A percentile compares a stretch with the other conserved stretches of the same genome.
These are phyloP conservation scores for Gracilaria gracilis DNA, from an alignment of 23 red algal genomes.

Conservation along the genomic window DNA sequence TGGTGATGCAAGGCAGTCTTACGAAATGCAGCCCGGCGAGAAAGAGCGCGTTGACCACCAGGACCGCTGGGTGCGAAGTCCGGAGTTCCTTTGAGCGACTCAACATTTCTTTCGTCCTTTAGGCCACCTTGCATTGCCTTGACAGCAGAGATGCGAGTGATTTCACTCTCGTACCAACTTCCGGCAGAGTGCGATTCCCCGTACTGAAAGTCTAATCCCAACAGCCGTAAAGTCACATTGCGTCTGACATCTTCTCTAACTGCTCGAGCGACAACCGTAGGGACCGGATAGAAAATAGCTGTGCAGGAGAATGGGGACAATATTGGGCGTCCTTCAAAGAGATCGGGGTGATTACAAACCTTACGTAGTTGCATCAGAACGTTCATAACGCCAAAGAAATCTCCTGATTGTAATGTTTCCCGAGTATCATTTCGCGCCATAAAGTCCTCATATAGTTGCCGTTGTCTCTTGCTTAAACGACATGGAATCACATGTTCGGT, in stretches of 20 bases:
- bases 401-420: constrained; percentile 75
- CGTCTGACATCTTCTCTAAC: background rate
- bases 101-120: background rate
- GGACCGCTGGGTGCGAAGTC: background rate
- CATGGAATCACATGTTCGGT: constrained; percentile 82
- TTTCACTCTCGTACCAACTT: constrained; percentile 48
- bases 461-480: constrained; percentile 86
- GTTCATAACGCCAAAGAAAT: constrained; percentile 92
- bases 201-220: constrained; percentile 39
- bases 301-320: constrained; percentile 50
- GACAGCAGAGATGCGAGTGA: constrained; percentile 31
- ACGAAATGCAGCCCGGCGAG: background rate
- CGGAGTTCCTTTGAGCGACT: background rate
- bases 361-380: constrained; percentile 98
- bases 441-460: constrained; percentile 96
- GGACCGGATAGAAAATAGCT: constrained; percentile 70
- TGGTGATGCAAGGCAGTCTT: constrained; percentile 23
- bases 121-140: constrained; percentile 8
- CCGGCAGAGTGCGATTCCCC: constrained; percentile 30
- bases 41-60: constrained; percentile 14
- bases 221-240: constrained; percentile 34
- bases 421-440: constrained; percentile 74
- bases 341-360: constrained; percentile 98
- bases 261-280: constrained; percentile 38
- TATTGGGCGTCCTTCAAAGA: constrained; percentile 93